phyloP scores from a whole-genome alignment of 2,329 filamentous ascomycete genomes.

The Diaporthe velutina region DNA sequence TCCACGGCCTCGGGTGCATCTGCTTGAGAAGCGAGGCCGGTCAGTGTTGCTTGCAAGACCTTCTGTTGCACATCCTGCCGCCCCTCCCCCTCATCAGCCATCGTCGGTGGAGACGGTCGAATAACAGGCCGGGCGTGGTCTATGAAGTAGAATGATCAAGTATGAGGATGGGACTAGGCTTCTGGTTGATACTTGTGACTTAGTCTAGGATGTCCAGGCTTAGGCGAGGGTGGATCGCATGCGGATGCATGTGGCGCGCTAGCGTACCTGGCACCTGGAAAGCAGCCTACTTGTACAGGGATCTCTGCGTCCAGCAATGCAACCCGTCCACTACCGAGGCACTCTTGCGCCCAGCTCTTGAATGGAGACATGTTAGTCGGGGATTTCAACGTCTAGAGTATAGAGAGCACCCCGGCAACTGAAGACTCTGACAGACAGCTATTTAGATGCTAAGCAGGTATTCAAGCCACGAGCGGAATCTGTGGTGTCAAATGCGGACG shows the following conservation, averaged over 20 bases:
- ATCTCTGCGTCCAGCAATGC: not conserved
- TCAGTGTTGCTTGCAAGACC: conserved; percentile 60
- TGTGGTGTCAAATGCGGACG: conserved; percentile 1
- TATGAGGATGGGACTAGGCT: not conserved
- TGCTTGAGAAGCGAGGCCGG: conserved; percentile 52
- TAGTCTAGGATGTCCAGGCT: not conserved
- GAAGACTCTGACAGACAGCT: not conserved
- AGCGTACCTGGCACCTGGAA: conserved; percentile 5
- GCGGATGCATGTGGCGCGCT: not conserved
- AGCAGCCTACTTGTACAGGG: not conserved
- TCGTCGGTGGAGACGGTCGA: not conserved
- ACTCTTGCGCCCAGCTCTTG: not conserved
- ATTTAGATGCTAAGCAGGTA: not conserved
- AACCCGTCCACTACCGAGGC: too few species aligned
- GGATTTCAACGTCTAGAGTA: not conserved
- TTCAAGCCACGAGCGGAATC: not conserved
- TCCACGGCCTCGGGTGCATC: conserved; percentile 32
- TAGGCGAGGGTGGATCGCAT: not conserved
- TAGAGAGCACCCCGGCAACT: not conserved
- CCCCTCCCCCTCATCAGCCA: conserved; percentile 31
- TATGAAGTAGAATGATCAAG: not conserved
- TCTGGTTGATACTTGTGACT: not conserved
- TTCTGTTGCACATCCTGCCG: conserved; percentile 53
- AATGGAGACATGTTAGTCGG: not conserved
- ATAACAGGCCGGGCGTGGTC: not conserved